phyloP scores from a whole-genome alignment of 2,329 filamentous ascomycete species.

The Hymenoscyphus infarciens region DNA sequence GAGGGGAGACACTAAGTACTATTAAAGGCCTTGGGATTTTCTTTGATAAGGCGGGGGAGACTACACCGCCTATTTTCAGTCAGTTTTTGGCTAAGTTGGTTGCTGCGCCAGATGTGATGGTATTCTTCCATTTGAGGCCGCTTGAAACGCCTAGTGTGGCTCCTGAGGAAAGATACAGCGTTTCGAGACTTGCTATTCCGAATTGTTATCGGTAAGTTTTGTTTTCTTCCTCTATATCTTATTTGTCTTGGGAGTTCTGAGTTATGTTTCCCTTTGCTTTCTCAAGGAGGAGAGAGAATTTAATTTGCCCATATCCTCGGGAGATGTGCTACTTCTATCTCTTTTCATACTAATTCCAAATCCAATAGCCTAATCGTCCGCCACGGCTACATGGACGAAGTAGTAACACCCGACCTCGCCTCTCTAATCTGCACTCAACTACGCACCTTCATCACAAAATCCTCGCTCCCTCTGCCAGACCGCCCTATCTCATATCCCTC shows the following conservation, averaged over 20 bases:
- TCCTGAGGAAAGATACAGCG: slow-evolving; percentile 44
- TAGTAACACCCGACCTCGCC: slow-evolving; percentile 62
- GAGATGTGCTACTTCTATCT: too few species aligned
- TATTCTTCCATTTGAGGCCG: slow-evolving; percentile 71
- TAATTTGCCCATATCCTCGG: too few species aligned
- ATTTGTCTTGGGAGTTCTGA: too few species aligned
- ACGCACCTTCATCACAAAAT: slow-evolving; percentile 42
- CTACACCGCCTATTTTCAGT: slow-evolving; percentile 62
- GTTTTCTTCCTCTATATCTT: neutral
- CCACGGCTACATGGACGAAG: slow-evolving; percentile 70
- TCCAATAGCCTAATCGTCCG: slow-evolving; percentile 54
- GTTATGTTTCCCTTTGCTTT: too few species aligned
- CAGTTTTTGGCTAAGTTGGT: slow-evolving; percentile 72
- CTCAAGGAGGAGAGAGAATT: too few species aligned
- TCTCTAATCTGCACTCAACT: slow-evolving; percentile 57
- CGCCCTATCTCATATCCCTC: slow-evolving; percentile 7
- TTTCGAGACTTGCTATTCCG: slow-evolving; percentile 42
- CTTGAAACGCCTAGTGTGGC: slow-evolving; percentile 55
- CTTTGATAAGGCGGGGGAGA: slow-evolving; percentile 71
- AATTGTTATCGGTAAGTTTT: slow-evolving; percentile 52
- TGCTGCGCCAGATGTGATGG: slow-evolving; percentile 59
- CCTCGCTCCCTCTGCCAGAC: slow-evolving; percentile 4
- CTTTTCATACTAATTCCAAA: neutral
- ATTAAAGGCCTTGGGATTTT: slow-evolving; percentile 65
- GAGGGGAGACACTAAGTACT: slow-evolving; percentile 39